phyloP scores from a whole-genome alignment of 768 basidiomycete genomes.

The Botryobasidium botryosum region DNA sequence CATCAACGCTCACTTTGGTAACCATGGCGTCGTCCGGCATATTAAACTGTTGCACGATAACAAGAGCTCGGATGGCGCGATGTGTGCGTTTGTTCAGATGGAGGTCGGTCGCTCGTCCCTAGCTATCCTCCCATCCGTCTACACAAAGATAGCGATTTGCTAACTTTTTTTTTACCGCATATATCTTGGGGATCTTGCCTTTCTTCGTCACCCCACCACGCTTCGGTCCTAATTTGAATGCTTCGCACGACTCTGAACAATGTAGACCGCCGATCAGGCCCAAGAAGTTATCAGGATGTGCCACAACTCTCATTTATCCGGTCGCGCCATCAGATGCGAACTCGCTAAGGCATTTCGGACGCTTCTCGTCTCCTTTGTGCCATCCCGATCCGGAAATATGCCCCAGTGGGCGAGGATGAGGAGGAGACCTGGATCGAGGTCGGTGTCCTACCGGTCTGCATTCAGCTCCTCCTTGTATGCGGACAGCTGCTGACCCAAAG shows the following conservation, averaged over 20 bases:
- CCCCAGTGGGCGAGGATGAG: background rate
- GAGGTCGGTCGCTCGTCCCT: constrained; percentile 39
- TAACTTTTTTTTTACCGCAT: too few species aligned
- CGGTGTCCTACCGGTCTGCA: background rate
- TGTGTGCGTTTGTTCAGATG: constrained; percentile 78
- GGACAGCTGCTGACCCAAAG: background rate
- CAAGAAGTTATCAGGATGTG: constrained; percentile 7
- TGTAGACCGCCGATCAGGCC: constrained; percentile 12
- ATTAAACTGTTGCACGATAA: constrained; percentile 43
- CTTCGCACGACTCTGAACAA: background rate
- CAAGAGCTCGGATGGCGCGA: constrained; percentile 49
- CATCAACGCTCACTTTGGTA: constrained; percentile 49
- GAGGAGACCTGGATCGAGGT: background rate
- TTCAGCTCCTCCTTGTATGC: background rate
- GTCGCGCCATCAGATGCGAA: constrained; percentile 59
- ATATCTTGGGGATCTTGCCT: too few species aligned
- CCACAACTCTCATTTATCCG: constrained; percentile 39
- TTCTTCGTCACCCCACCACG: background rate
- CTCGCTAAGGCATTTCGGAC: constrained; percentile 60
- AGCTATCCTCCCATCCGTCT: too few species aligned
- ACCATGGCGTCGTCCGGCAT: constrained; percentile 44
- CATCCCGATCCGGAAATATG: background rate
- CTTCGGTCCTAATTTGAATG: background rate
- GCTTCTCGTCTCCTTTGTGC: constrained; percentile 48
- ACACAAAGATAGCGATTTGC: too few species aligned